These are phyloP conservation scores for Vigna hirtella DNA, from an alignment of 306 rosid genomes.

Conservation along the genomic window DNA sequence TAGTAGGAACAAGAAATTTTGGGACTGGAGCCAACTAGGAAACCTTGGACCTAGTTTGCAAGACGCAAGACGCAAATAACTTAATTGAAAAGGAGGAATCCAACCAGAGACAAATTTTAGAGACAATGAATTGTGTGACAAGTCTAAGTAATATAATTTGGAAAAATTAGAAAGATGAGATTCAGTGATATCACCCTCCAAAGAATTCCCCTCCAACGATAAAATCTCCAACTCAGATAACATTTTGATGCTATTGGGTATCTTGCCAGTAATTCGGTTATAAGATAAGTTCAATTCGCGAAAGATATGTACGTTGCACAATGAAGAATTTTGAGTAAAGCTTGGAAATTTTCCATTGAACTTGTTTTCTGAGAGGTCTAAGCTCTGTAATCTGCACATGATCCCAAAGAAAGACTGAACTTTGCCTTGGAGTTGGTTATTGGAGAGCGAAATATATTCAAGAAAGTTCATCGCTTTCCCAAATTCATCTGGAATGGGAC, in stretches of 20 bases:
- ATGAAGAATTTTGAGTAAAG: not conserved
- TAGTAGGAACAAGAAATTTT: not conserved
- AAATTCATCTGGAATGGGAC: not conserved
- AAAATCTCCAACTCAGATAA: not conserved
- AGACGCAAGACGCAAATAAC: accelerated
- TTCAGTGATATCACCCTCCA: not conserved
- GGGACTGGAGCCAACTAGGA: not conserved
- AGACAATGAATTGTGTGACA: not conserved
- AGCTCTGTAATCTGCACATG: not conserved
- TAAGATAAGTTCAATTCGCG: not conserved
- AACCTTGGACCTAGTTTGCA: not conserved
- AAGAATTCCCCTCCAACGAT: not conserved
- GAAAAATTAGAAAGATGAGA: not conserved
- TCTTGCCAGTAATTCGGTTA: not conserved
- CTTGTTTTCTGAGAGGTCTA: accelerated
- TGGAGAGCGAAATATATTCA: accelerated
- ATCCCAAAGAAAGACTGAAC: slow-evolving; percentile 10
- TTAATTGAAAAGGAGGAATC: not conserved
- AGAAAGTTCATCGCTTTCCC: slow-evolving; percentile 11
- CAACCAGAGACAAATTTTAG: not conserved
- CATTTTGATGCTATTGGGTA: not conserved
- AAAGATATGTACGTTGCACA: not conserved
- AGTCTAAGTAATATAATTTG: accelerated
- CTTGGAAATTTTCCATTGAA: not conserved
- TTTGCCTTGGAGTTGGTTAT: slow-evolving; percentile 22